Evolutionary conservation across 768 basidiomycete genomes (phyloP).

Genomic region (Chalciporus chontae): DNA sequence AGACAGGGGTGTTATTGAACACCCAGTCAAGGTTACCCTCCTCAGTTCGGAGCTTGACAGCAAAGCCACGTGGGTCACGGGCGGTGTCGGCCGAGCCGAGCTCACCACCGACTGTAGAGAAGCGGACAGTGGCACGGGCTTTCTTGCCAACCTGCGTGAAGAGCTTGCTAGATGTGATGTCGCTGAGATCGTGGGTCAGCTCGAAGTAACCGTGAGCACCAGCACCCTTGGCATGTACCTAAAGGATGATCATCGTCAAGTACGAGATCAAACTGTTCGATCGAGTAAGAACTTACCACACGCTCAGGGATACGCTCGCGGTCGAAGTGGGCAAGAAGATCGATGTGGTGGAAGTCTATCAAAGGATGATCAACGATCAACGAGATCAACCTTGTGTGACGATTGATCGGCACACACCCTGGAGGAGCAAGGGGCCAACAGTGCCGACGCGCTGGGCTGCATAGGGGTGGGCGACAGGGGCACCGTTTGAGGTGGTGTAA

Average conservation of each 20-base stretch:
- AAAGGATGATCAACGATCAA: conserved; percentile 14
- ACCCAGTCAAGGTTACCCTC: conserved; percentile 94
- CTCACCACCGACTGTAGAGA: conserved; percentile 93
- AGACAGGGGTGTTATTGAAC: conserved; percentile 89
- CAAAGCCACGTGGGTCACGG: conserved; percentile 92
- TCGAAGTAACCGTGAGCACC: conserved; percentile 94
- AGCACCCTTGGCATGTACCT: conserved; percentile 91
- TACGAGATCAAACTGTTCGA: background rate
- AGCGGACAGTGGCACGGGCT: conserved; percentile 75
- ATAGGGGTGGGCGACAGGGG: conserved; percentile 72
- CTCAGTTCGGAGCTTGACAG: conserved; percentile 83
- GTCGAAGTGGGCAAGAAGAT: conserved; percentile 88
- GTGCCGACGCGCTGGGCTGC: conserved; percentile 71
- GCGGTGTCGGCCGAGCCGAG: conserved; percentile 88
- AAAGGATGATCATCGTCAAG: conserved; percentile 26
- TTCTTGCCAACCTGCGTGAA: conserved; percentile 65
- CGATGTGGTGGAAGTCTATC: conserved; percentile 84
- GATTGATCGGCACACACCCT: conserved; percentile 50
- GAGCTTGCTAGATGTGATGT: conserved; percentile 69
- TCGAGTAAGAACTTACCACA: conserved; percentile 49
- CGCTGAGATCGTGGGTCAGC: conserved; percentile 80
- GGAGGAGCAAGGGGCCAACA: conserved; percentile 82
- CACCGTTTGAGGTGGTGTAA: conserved; percentile 88
- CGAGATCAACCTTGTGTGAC: background rate
- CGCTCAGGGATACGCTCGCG: conserved; percentile 96